Base-by-base conservation (phyloP, 2,329 filamentous ascomycete genomes). In the Sclerotinia spermophila region DNA sequence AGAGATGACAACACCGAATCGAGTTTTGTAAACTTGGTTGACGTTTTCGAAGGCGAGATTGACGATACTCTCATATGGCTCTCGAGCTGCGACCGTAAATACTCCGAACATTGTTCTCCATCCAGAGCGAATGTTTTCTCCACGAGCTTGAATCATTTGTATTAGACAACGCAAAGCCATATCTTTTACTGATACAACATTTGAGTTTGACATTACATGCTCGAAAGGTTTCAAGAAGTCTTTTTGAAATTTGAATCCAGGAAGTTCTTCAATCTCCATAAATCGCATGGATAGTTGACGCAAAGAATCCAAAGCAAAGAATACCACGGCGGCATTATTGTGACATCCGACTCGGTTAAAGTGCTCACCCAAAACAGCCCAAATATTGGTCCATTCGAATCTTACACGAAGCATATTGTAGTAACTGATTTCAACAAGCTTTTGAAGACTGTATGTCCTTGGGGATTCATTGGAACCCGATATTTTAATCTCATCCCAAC, bases 71-170 rank as follows among this genome's bases (percentile, higher is more conserved):
- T 99, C 96, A 79, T 97, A 94, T 24, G 92, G 93, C 79, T 98
- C 96, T 72, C 91, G 87, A 27, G 96, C 96, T 40, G 96, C 96
- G 51, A 98, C 94, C 1, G 95, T 97, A 79, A 99, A 99, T 42
- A 97, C 95, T 5, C 95, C 96, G 81, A 99, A 98, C 95, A 99
- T 99, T 30, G 96, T 98, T 79, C 96, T 91, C 96, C 96, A 99
- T 7, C 96, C 96, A 53, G 94, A 97, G 67, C 95, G 90, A 78
- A 99, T 99, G 76, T 98, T 98, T 81, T 97, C 92, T 8, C 96
- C 96, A 71, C 93, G 88, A 44, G 95, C 94, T 82, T 99, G 96
- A 62, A 99, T 97, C 96, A 99, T 99, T 81, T 99, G 96, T 70
- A 97, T 96, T 72, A 99, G 84, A 79, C 96, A 99, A 58, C 95